These are phyloP conservation scores for Thinopyrum obtusiflorum DNA, from an alignment of 202 grass and related monocot species.

Conservation along the genomic window DNA sequence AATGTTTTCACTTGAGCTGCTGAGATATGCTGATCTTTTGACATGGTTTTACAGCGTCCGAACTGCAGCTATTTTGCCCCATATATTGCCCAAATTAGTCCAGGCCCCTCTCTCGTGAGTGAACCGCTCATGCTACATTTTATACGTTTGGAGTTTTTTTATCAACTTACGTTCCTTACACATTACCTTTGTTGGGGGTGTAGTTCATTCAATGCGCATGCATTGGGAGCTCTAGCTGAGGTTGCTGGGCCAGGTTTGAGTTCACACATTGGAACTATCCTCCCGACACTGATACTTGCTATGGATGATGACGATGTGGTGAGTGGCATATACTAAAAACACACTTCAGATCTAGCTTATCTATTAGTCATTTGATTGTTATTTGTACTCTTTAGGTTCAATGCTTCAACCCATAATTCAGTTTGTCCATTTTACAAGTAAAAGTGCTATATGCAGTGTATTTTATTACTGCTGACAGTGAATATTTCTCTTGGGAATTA, in stretches of 20 bases:
- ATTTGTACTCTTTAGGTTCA: background rate
- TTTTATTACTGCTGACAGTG: background rate
- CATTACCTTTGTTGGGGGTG: constrained; percentile 34
- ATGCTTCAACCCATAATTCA: background rate
- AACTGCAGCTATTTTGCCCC: constrained; percentile 88
- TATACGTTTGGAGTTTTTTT: background rate
- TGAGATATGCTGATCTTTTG: constrained; percentile 29
- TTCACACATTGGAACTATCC: constrained; percentile 89
- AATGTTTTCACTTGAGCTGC: constrained; percentile 9
- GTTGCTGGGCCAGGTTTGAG: constrained; percentile 90
- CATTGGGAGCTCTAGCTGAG: constrained; percentile 91
- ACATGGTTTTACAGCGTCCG: constrained; percentile 70
- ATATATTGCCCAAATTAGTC: constrained; percentile 98
- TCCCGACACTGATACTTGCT: constrained; percentile 80
- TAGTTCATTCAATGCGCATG: constrained; percentile 98
- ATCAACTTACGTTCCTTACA: constrained; percentile 33
- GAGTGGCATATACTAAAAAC: constrained; percentile 27
- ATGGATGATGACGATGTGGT: constrained; percentile 76
- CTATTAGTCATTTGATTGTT: constrained; percentile 15
- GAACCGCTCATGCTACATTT: constrained; percentile 16
- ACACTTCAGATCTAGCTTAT: constrained; percentile 18
- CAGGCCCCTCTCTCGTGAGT: constrained; percentile 92
- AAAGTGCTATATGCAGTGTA: background rate
- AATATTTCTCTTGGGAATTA: constrained; percentile 19
- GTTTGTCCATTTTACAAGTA: background rate